Percentiles rank a stretch among this genome's conserved stretches.
These are phyloP conservation scores for Bipolaris oryzae DNA, from an alignment of 2,329 filamentous ascomycete genomes.

Conservation along the genomic window DNA sequence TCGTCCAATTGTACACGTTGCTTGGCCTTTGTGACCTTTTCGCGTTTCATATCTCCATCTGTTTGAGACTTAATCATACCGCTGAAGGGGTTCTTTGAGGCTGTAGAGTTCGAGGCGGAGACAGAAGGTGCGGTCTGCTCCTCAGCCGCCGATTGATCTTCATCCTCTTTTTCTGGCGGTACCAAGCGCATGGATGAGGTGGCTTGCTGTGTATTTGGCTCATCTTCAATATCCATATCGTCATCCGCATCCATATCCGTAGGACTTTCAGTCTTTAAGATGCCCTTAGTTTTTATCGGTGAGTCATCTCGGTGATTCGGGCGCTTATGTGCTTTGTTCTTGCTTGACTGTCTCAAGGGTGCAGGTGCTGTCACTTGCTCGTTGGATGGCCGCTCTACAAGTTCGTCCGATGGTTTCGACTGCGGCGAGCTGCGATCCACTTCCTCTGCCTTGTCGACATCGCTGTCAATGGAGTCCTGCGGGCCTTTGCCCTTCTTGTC, in stretches of 20 bases:
- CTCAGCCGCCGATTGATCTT: slow-evolving; percentile 18
- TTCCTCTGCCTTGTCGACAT: slow-evolving; percentile 55
- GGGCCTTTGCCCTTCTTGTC: slow-evolving; percentile 59
- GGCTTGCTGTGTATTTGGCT: slow-evolving; percentile 26
- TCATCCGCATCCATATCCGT: slow-evolving; percentile 30
- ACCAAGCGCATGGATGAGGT: slow-evolving; percentile 45
- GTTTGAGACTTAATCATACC: slow-evolving; percentile 43
- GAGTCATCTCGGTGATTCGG: slow-evolving; percentile 40
- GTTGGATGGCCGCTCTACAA: slow-evolving; percentile 34
- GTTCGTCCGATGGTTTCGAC: slow-evolving; percentile 41
- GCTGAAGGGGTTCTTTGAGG: slow-evolving; percentile 40
- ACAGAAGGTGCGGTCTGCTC: slow-evolving; percentile 30
- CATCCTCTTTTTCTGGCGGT: slow-evolving; percentile 36
- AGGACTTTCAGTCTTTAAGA: slow-evolving; percentile 41
- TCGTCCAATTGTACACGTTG: slow-evolving; percentile 72
- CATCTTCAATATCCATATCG: slow-evolving; percentile 22
- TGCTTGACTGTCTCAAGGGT: slow-evolving; percentile 44
- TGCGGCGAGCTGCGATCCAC: slow-evolving; percentile 43
- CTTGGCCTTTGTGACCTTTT: slow-evolving; percentile 65
- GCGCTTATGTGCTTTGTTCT: slow-evolving; percentile 48
- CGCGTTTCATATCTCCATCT: slow-evolving; percentile 58
- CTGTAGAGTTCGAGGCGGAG: slow-evolving; percentile 29
- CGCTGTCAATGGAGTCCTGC: slow-evolving; percentile 45
- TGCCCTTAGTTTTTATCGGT: slow-evolving; percentile 41
- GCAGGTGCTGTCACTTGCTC: slow-evolving; percentile 33